Evolutionary conservation across 257 asterid species (phyloP).

Genomic region (Scutellaria baicalensis): DNA sequence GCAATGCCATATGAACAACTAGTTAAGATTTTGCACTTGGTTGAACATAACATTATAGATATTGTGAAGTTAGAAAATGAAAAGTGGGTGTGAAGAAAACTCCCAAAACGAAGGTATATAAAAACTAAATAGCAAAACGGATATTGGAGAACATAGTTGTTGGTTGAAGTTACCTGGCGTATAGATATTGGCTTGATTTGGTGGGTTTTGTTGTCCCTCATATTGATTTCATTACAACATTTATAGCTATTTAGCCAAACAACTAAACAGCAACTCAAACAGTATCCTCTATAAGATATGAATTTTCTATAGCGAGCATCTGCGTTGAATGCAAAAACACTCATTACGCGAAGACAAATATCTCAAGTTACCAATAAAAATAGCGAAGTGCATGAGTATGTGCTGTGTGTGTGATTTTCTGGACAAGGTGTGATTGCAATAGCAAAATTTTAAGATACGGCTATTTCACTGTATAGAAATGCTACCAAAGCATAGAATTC

Average conservation of each 20-base stretch:
- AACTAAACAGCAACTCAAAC: constrained; percentile 43
- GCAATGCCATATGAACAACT: constrained; percentile 10
- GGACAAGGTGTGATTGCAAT: too few species aligned
- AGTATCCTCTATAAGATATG: constrained; percentile 58
- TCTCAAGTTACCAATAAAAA: too few species aligned
- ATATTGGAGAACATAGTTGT: not conserved
- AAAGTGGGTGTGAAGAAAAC: too few species aligned
- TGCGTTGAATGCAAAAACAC: constrained; percentile 19
- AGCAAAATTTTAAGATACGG: too few species aligned
- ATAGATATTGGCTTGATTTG: constrained; percentile 39
- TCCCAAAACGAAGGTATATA: not conserved
- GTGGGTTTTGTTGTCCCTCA: constrained; percentile 22
- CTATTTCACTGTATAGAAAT: too few species aligned
- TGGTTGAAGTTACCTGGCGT: constrained; percentile 35
- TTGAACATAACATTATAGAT: not conserved
- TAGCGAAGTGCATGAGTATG: too few species aligned
- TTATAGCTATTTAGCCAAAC: constrained; percentile 51
- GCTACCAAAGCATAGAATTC: too few species aligned
- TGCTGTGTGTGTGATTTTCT: too few species aligned
- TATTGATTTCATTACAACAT: constrained; percentile 30
- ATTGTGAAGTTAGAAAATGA: not conserved
- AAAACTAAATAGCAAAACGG: not conserved
- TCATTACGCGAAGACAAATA: not conserved
- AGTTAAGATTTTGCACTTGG: not conserved
- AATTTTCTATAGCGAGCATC: constrained; percentile 30